Base-by-base conservation (phyloP, 345 rosid genomes). In the Arabis alpina region DNA sequence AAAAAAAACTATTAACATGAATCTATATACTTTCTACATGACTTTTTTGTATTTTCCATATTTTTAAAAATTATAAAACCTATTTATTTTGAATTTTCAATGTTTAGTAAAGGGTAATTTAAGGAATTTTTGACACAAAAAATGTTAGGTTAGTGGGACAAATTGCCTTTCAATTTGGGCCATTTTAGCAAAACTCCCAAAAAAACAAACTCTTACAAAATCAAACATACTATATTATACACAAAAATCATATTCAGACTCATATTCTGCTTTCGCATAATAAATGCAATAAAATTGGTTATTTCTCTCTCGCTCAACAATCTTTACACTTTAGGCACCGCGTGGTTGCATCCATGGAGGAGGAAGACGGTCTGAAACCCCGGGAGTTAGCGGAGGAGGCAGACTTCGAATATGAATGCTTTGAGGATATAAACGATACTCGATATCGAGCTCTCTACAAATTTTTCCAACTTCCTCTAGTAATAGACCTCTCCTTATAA, bases 381-480 rank as follows among this genome's bases (percentile, higher is more conserved):
- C 0, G 65, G 76, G 45, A 57, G 25, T 62, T 30, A 47, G 15
- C 1, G 82, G 54, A 40, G 82, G 27, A 61, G 98, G 93, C 70
- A 87, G 58, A 27, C 78, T 57, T 3, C 79, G 83, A 14, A 90
- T 75, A 27, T 84, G 85, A 74, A 92, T 81, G 64, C 74, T 84
- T 8, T 84, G 34, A 3, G 98, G 97, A 16, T 60, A 78, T 73
- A 88, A 62, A n/a, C 96, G 86, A 71, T 80, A 88, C n/a, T 88
- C 89, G 10, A 92, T 80, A 70, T 93, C 97, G 8, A 90, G 86
- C 37, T 90, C 97, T 54, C 76, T 86, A 79, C 92, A 84, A 39
- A 80, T 66, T 78, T 83, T 88, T 24, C 80, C 80, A 73, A 93
- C 52, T 78, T 93, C 98, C 72, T 93, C 96, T 4, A 90, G 40